Conservation (phyloP, 192 early-diverging fungal genomes). For the Gonapodya sp. region DNA sequence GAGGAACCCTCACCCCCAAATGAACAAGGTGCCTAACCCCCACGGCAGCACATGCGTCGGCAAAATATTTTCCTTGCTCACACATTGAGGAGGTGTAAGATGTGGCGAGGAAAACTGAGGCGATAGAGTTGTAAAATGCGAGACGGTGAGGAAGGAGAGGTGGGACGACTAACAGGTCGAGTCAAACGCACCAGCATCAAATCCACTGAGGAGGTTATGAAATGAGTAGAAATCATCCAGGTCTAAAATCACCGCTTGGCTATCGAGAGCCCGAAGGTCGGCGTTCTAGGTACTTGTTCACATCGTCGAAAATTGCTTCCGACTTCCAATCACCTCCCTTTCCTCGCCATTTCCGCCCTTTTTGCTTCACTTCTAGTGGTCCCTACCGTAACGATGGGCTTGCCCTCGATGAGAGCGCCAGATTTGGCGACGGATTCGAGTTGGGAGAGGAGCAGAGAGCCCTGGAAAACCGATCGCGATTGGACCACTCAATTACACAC, state of each 20-base stretch:
- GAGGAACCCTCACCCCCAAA: not conserved
- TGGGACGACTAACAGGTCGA: not conserved
- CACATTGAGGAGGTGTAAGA: not conserved
- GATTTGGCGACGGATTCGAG: not conserved
- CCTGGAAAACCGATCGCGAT: too few relatives aligned
- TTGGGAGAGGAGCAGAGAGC: not conserved
- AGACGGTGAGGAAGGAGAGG: not conserved
- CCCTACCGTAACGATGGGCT: not conserved
- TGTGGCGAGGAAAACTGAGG: not conserved
- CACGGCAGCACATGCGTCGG: not conserved
- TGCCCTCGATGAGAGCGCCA: not conserved
- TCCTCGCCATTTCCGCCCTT: not conserved
- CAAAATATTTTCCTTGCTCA: constrained; percentile 1
- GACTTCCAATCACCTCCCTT: not conserved
- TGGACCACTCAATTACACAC: too few relatives aligned
- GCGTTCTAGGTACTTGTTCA: not conserved
- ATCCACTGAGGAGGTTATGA: not conserved
- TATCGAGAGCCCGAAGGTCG: not conserved
- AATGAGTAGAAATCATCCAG: not conserved
- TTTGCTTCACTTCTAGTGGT: not conserved
- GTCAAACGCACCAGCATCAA: not conserved
- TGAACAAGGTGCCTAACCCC: constrained; percentile 5
- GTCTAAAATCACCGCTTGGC: not conserved
- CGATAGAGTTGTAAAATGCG: not conserved
- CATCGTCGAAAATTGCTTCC: not conserved